phyloP scores from a whole-genome alignment of 192 early-diverging fungal genomes.

The Entophlyctis luteolus region DNA sequence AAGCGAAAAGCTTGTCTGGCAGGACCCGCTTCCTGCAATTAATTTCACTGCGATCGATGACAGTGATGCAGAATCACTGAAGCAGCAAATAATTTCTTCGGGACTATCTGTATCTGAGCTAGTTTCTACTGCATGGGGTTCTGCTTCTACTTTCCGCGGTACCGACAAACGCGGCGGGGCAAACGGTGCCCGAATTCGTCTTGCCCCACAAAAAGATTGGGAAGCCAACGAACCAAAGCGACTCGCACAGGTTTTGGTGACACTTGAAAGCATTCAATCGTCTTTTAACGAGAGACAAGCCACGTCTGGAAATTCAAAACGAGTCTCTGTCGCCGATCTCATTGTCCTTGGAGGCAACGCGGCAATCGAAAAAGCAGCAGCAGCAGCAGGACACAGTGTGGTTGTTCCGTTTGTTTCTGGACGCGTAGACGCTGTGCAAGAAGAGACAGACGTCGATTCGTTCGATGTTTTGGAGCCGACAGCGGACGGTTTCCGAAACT shows the following conservation, averaged over 20 bases:
- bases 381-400: background rate
- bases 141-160: constrained; percentile 30
- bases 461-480: constrained; percentile 9
- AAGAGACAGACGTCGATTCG: constrained; percentile 12
- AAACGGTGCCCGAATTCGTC: constrained; percentile 38
- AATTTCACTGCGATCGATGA: background rate
- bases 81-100: constrained; percentile 1
- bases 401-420: constrained; percentile 2
- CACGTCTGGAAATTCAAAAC: constrained; percentile 51
- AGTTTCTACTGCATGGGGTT: constrained; percentile 30
- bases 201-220: constrained; percentile 41
- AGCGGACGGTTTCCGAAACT: constrained; percentile 22
- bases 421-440: constrained; percentile 17
- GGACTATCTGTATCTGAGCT: constrained; percentile 4
- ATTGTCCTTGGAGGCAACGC: constrained; percentile 36
- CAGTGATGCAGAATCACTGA: constrained; percentile 10
- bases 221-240: constrained; percentile 64
- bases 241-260: constrained; percentile 66
- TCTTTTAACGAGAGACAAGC: constrained; percentile 1
- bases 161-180: constrained; percentile 34
- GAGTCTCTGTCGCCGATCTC: constrained; percentile 65
- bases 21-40: constrained; percentile 30
- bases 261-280: constrained; percentile 56
- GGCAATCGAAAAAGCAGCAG: constrained; percentile 28
- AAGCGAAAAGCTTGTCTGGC: constrained; percentile 30